phyloP scores from a whole-genome alignment of 768 basidiomycete genomes.

The Mycena polygramma region DNA sequence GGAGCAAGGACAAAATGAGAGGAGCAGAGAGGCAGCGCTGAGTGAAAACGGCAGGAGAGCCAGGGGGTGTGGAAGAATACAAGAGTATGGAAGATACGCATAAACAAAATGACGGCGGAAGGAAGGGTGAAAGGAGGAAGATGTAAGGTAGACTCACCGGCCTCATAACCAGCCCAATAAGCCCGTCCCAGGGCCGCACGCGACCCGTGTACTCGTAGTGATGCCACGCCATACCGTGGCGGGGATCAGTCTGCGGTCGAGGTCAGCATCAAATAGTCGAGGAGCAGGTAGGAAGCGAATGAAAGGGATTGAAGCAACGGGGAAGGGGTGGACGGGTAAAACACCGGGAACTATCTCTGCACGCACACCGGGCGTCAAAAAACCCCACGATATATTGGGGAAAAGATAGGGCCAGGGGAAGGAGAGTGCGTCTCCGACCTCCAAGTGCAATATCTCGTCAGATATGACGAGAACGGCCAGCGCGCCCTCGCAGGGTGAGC shows the following conservation, averaged over 20 bases:
- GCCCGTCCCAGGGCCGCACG: constrained; percentile 55
- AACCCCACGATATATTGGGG: background rate
- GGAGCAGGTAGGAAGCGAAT: no score
- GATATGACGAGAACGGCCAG: background rate
- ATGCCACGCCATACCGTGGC: constrained; percentile 55
- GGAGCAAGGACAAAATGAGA: background rate
- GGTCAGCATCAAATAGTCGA: no score
- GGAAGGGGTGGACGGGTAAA: background rate
- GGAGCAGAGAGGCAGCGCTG: background rate
- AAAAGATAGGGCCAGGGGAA: background rate
- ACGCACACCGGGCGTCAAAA: background rate
- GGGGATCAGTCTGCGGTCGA: constrained; percentile 50
- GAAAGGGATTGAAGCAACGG: background rate
- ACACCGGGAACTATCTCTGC: background rate
- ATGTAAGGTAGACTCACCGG: constrained; percentile 36
- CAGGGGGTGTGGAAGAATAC: no score
- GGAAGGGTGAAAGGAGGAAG: no score
- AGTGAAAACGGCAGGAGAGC: no score
- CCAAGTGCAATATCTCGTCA: background rate
- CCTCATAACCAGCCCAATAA: constrained; percentile 52
- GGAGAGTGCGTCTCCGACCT: background rate
- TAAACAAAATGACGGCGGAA: no score
- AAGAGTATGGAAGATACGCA: no score
- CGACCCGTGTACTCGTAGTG: constrained; percentile 52
- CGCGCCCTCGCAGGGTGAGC: background rate